Conservation (phyloP, 2,329 filamentous ascomycete genomes). For the Periconia macrospinosa region DNA sequence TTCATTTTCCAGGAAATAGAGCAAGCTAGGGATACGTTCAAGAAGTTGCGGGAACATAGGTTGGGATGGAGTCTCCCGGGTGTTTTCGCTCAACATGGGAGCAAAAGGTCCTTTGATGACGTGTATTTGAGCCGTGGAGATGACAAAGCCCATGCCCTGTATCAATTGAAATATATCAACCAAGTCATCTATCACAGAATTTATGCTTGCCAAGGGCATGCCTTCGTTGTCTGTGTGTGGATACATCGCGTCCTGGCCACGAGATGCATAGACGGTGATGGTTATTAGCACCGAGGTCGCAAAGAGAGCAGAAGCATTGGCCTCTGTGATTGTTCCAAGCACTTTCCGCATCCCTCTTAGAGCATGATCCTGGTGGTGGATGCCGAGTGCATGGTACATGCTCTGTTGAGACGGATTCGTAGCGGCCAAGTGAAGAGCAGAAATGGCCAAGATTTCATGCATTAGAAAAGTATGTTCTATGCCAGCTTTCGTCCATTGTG, state of each 20-base stretch:
- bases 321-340: conserved; percentile 29
- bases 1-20: conserved; percentile 22
- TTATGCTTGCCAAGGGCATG: conserved; percentile 2
- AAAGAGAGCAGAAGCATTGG: conserved; percentile 36
- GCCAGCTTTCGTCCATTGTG: conserved; percentile 39
- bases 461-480: conserved; percentile 41
- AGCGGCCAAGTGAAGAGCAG: conserved; percentile 43
- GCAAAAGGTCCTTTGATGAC: conserved; percentile 28
- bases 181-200: conserved; percentile 31
- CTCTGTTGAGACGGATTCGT: conserved; percentile 24
- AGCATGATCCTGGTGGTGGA: conserved; percentile 42
- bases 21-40: conserved; percentile 21
- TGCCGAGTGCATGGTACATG: conserved; percentile 36
- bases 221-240: neutral
- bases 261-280: conserved; percentile 34
- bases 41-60: conserved; percentile 30
- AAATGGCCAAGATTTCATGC: conserved; percentile 46
- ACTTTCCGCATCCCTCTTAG: conserved; percentile 32
- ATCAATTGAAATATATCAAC: conserved; percentile 39
- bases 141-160: conserved; percentile 37
- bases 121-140: conserved; percentile 19
- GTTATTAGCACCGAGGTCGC: conserved; percentile 35
- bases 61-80: conserved; percentile 24
- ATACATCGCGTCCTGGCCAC: conserved; percentile 23
- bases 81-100: conserved; percentile 21